These are phyloP conservation scores for Lachancea quebecensis DNA, from an alignment of 805 yeast species.

Conservation along the genomic window DNA sequence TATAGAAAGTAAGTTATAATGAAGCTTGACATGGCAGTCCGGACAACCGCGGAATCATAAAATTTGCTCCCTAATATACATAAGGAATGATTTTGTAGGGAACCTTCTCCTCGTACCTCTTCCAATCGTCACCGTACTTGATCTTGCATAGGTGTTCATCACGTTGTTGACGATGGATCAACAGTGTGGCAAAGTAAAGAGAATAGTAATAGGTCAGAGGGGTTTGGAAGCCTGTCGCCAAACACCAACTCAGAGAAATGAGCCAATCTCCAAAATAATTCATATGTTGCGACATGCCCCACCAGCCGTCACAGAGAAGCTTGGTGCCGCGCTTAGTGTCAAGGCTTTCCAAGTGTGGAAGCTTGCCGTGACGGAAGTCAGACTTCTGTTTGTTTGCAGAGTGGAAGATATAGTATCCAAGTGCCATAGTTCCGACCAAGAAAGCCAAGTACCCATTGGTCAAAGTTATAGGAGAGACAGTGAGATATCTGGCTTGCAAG, in stretches of 20 bases:
- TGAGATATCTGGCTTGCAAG: slow-evolving; percentile 75
- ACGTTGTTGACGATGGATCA: slow-evolving; percentile 82
- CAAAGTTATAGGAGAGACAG: slow-evolving; percentile 53
- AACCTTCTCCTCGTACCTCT: slow-evolving; percentile 67
- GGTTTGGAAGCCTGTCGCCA: slow-evolving; percentile 77
- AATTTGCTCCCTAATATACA: slow-evolving; percentile 38
- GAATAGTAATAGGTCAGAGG: slow-evolving; percentile 85
- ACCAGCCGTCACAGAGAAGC: slow-evolving; percentile 88
- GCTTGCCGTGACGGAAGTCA: slow-evolving; percentile 70
- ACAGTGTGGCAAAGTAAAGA: slow-evolving; percentile 69
- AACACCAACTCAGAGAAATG: slow-evolving; percentile 85
- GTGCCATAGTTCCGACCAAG: slow-evolving; percentile 43
- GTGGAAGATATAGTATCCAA: slow-evolving; percentile 80
- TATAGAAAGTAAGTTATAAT: background rate
- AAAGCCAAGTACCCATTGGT: slow-evolving; percentile 35
- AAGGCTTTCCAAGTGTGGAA: slow-evolving; percentile 61
- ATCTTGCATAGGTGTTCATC: slow-evolving; percentile 86
- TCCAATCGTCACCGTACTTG: slow-evolving; percentile 86
- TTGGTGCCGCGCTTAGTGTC: slow-evolving; percentile 71
- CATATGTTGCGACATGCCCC: slow-evolving; percentile 88
- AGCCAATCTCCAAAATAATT: slow-evolving; percentile 96
- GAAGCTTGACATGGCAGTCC: background rate
- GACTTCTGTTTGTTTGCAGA: slow-evolving; percentile 81
- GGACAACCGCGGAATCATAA: no score
- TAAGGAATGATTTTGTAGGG: slow-evolving; percentile 90